Percentiles rank a stretch among this genome's conserved stretches.
Evolutionary conservation across 257 asterid genomes (phyloP).

Genomic region (Misopates orontium): DNA sequence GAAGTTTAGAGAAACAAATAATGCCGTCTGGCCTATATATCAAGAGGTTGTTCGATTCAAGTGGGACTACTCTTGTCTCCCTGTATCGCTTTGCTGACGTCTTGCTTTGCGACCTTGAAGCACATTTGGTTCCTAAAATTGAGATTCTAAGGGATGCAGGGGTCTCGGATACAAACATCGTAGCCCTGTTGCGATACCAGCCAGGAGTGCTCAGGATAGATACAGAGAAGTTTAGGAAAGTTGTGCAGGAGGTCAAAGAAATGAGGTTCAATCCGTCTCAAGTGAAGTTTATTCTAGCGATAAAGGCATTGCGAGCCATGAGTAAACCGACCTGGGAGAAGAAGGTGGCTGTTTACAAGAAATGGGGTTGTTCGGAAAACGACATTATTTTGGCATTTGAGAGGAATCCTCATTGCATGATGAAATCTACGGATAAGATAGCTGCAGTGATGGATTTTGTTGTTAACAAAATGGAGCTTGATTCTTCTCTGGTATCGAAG

Average conservation of each 20-base stretch:
- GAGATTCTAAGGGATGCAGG: slow-evolving; percentile 10
- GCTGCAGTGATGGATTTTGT: slow-evolving; percentile 27
- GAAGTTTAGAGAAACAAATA: no score
- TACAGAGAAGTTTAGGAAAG: background rate
- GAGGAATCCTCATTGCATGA: slow-evolving; percentile 31
- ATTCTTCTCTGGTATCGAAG: slow-evolving; percentile 14
- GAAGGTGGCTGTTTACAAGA: slow-evolving; percentile 24
- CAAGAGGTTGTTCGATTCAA: no score
- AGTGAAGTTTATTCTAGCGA: background rate
- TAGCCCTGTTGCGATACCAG: background rate
- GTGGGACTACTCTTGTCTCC: no score
- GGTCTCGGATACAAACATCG: slow-evolving; percentile 6
- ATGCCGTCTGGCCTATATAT: no score
- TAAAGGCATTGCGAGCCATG: slow-evolving; percentile 15
- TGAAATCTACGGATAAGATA: slow-evolving; percentile 27
- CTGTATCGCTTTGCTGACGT: no score
- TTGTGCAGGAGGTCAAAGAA: slow-evolving; percentile 17
- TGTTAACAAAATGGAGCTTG: slow-evolving; percentile 32
- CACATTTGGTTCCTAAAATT: background rate
- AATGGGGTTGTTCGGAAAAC: slow-evolving; percentile 34
- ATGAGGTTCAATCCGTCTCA: background rate
- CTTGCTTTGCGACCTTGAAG: background rate
- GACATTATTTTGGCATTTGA: slow-evolving; percentile 23
- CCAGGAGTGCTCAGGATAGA: slow-evolving; percentile 3
- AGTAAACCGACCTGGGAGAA: slow-evolving; percentile 22